Evolutionary conservation across 345 rosid genomes (phyloP), one percentile per base, ranked within the genome.

Genomic region (Arabis alpina): DNA sequence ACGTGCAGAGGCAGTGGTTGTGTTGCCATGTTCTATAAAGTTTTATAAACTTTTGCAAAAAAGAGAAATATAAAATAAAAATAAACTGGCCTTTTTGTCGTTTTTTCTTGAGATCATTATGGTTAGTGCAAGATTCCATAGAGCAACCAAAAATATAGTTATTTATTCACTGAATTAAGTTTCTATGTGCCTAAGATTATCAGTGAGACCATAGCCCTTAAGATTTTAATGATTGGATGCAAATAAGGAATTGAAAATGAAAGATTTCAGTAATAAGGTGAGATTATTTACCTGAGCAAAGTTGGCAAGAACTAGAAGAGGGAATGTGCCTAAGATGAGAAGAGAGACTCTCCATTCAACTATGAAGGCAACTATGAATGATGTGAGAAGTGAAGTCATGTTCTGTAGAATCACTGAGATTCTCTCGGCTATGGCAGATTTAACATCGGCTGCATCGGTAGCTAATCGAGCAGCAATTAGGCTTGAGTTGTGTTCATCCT

Each of bases 331-430:
- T 28, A 94, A 77, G 70, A 94, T 92, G 83, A 94, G 96, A 76
- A 94, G 96, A 19, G 99, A 92, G 64, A 94, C 99, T 79, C 97
- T 89, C 99, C 99, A 94, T 72, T 94, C 99, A 7, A 94, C 90
- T 10, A 94, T 84, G 93, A 94, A 94, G 16, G 98, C 98, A 57
- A 94, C 97, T 9, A 94, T 85, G 87, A 94, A 94, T 10, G 99
- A 94, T 36, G 96, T 94, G 79, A 94, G 96, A 24, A 94, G 92
- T 61, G 98, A 92, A 34, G 99, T 92, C 99, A 94, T 92, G 89
- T 94, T 94, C 71, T 94, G 99, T 14, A 94, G 84, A 58, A 94
- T 94, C 63, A 92, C 99, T 3, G 98, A 92, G 53, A 94, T 92
- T 81, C 99, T 88, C 85, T 94, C 98, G 0, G 97, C 93, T 28